Evolutionary conservation across 2,329 filamentous ascomycete genomes (phyloP).

Genomic region (Nemania sp.): DNA sequence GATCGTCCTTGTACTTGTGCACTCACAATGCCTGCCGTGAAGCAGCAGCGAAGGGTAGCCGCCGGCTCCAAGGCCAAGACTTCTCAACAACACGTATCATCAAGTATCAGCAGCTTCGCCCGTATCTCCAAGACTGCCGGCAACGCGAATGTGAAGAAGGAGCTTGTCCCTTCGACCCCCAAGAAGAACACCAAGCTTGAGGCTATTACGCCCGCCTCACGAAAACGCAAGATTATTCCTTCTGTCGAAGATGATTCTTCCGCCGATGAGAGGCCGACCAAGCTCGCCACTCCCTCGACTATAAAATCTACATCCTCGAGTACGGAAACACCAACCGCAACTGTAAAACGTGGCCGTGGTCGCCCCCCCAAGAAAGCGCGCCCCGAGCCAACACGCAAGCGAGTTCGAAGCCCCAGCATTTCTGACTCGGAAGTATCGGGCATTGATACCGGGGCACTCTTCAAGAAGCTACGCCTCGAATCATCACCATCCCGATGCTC

Average conservation of each 20-base stretch:
- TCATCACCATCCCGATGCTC: constrained; percentile 52
- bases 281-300: constrained; percentile 33
- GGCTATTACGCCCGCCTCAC: constrained; percentile 52
- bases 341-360: constrained; percentile 47
- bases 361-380: constrained; percentile 48
- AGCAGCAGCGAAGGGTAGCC: constrained; percentile 46
- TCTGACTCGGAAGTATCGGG: constrained; percentile 51
- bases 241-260: constrained; percentile 50
- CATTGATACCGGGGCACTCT: constrained; percentile 52
- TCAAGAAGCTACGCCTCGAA: constrained; percentile 58
- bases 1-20: neutral
- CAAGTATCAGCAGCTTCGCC: constrained; percentile 59
- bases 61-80: constrained; percentile 43
- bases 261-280: constrained; percentile 47
- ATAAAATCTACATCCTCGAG: constrained; percentile 10
- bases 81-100: constrained; percentile 48
- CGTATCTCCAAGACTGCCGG: constrained; percentile 61
- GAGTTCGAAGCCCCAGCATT: constrained; percentile 49
- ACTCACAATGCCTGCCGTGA: constrained; percentile 48
- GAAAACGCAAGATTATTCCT: constrained; percentile 52
- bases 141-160: constrained; percentile 53
- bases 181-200: constrained; percentile 60
- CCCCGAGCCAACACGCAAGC: constrained; percentile 47
- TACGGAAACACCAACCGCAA: constrained; percentile 26
- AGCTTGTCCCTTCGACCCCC: constrained; percentile 42